phyloP scores from a whole-genome alignment of 345 rosid genomes.

The Citrus medica region DNA sequence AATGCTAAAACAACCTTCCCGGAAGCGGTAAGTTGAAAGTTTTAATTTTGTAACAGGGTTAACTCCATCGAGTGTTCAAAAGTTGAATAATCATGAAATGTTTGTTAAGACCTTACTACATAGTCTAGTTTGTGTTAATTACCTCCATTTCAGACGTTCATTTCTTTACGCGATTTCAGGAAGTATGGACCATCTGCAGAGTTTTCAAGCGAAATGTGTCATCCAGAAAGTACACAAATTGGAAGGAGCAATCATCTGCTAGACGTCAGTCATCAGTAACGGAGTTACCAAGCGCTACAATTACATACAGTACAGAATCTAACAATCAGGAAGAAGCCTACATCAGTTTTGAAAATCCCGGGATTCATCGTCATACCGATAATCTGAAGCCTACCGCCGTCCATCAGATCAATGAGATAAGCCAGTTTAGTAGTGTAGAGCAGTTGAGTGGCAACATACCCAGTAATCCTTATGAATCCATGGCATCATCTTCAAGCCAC shows the following conservation, averaged over 20 bases:
- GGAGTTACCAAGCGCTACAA: conserved; percentile 19
- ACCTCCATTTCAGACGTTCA: too few species aligned
- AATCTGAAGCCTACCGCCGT: conserved; percentile 1
- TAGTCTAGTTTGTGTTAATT: too few species aligned
- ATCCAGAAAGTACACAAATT: conserved; percentile 48
- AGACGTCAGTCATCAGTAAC: conserved; percentile 1
- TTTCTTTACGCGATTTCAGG: conserved; percentile 33
- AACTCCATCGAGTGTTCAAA: background rate
- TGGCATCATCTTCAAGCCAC: conserved; percentile 36
- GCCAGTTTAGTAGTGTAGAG: background rate
- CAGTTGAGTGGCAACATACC: conserved; percentile 2
- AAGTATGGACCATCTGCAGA: conserved; percentile 85
- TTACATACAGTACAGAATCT: conserved; percentile 17
- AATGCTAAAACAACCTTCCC: conserved; percentile 25
- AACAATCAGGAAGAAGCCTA: conserved; percentile 32
- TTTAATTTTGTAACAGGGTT: background rate
- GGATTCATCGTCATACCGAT: conserved; percentile 15
- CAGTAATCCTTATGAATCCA: conserved; percentile 22
- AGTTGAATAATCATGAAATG: too few species aligned
- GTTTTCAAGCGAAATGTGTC: conserved; percentile 64
- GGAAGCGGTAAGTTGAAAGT: conserved; percentile 63
- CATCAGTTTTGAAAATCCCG: conserved; percentile 42
- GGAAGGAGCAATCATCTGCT: conserved; percentile 46
- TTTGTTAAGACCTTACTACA: too few species aligned
- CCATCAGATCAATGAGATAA: conserved; percentile 1